Evolutionary conservation across 1,284 basidiomycete genomes (phyloP).

Genomic region (Sporisorium reilianum): DNA sequence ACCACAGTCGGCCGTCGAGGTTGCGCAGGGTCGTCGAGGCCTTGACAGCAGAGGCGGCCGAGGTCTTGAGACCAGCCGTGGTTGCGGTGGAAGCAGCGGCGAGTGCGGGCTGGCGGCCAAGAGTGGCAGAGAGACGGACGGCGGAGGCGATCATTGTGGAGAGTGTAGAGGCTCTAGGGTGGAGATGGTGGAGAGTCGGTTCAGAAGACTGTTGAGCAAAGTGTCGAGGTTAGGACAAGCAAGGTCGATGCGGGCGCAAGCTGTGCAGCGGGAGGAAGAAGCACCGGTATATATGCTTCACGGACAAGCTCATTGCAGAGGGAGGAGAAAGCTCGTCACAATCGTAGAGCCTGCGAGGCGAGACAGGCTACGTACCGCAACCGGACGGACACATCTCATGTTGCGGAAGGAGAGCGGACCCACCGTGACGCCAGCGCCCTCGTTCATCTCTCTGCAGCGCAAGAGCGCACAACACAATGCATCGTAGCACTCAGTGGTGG

Average conservation of each 20-base stretch:
- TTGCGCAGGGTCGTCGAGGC: slow-evolving; percentile 37
- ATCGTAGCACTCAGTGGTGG: background rate
- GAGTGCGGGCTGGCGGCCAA: slow-evolving; percentile 44
- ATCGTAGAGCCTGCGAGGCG: slow-evolving; percentile 4
- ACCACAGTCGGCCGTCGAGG: slow-evolving; percentile 46
- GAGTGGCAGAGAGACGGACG: slow-evolving; percentile 49
- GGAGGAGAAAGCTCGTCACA: background rate
- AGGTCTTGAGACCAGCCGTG: slow-evolving; percentile 50
- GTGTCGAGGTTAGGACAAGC: background rate
- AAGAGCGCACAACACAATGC: background rate
- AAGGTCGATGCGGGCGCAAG: slow-evolving; percentile 2
- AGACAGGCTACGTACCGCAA: slow-evolving; percentile 2
- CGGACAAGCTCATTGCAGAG: slow-evolving; percentile 5
- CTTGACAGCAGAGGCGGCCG: slow-evolving; percentile 29
- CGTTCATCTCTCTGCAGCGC: slow-evolving; percentile 5
- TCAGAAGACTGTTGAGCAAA: background rate
- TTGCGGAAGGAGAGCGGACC: background rate
- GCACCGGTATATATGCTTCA: slow-evolving; percentile 18
- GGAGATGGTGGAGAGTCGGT: background rate
- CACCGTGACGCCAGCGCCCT: slow-evolving; percentile 4
- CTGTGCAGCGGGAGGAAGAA: background rate
- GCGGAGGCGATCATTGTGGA: slow-evolving; percentile 44
- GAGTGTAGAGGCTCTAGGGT: slow-evolving; percentile 1
- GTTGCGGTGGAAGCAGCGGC: slow-evolving; percentile 30
- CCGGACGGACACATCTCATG: slow-evolving; percentile 5